These are phyloP conservation scores for Gentiana dahurica DNA, from an alignment of 257 asterid species.

Conservation along the genomic window DNA sequence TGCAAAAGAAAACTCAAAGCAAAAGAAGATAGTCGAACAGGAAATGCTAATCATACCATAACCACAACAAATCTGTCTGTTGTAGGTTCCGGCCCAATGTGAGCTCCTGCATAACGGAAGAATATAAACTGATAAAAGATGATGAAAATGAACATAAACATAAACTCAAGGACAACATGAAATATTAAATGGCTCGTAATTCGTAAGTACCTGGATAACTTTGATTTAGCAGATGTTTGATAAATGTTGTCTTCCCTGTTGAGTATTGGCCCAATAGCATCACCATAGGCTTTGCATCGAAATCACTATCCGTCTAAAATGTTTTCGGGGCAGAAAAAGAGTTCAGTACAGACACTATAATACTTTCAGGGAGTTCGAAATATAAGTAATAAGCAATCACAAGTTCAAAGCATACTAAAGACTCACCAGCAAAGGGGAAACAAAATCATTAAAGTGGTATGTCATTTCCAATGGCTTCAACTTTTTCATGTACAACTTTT, in stretches of 20 bases:
- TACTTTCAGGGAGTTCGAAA: neutral
- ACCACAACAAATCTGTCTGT: conserved; percentile 99
- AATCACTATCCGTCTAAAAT: conserved; percentile 57
- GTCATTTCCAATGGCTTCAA: conserved; percentile 82
- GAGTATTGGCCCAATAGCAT: conserved; percentile 98
- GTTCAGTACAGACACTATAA: neutral
- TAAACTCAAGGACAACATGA: conserved; percentile 6
- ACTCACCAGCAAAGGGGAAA: conserved; percentile 77
- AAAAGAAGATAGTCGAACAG: neutral
- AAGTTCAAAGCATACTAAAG: conserved; percentile 10
- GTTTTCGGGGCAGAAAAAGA: neutral
- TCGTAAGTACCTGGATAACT: conserved; percentile 63
- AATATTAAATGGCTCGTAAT: conserved; percentile 1
- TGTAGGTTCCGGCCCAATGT: conserved; percentile 98
- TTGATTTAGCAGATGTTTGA: conserved; percentile 76
- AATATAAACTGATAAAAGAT: neutral
- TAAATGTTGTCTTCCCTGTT: conserved; percentile 95
- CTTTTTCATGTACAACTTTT: conserved; percentile 73
- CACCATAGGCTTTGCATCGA: conserved; percentile 99
- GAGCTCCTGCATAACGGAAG: conserved; percentile 56
- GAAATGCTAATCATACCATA: conserved; percentile 38
- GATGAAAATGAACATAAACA: conserved; percentile 1
- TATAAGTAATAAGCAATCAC: neutral
- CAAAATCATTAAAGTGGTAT: conserved; percentile 78
- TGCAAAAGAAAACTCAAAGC: conserved; percentile 3